A percentile compares a stretch with the other conserved stretches of the same genome.
These are phyloP conservation scores for Kazachstania viticola DNA, from an alignment of 805 yeast species.

Conservation along the genomic window DNA sequence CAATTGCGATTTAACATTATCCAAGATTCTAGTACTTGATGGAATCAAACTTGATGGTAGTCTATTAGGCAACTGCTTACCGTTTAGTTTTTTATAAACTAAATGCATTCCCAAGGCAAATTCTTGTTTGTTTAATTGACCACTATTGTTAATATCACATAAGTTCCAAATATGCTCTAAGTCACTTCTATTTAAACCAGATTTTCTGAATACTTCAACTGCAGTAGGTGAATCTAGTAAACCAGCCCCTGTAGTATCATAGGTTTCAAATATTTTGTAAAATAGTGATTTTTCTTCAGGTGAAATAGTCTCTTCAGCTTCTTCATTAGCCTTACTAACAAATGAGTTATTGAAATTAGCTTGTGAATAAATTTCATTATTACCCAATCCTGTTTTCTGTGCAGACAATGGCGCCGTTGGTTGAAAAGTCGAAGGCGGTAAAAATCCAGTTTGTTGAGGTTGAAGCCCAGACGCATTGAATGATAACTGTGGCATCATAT, in stretches of 20 bases:
- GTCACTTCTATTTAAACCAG: slow-evolving; percentile 78
- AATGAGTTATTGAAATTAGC: slow-evolving; percentile 25
- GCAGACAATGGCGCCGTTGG: slow-evolving; percentile 28
- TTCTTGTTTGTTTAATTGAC: slow-evolving; percentile 77
- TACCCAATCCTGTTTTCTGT: slow-evolving; percentile 37
- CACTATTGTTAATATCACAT: slow-evolving; percentile 72
- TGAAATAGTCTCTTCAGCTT: slow-evolving; percentile 55
- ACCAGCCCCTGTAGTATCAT: slow-evolving; percentile 65
- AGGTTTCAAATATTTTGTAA: slow-evolving; percentile 77
- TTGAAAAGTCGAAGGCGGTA: slow-evolving; percentile 33
- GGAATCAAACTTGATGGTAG: slow-evolving; percentile 88
- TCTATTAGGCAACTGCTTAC: slow-evolving; percentile 68
- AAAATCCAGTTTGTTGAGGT: slow-evolving; percentile 55
- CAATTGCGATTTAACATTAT: slow-evolving; percentile 52
- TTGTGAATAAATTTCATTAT: slow-evolving; percentile 29
- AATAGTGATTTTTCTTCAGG: slow-evolving; percentile 79
- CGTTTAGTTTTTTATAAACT: slow-evolving; percentile 82
- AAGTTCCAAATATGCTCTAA: slow-evolving; percentile 86
- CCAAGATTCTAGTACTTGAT: slow-evolving; percentile 65
- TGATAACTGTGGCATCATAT: slow-evolving; percentile 24
- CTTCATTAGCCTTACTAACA: slow-evolving; percentile 14
- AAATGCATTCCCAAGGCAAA: slow-evolving; percentile 96
- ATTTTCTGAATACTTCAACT: slow-evolving; percentile 76
- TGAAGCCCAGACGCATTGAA: slow-evolving; percentile 12
- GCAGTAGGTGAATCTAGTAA: slow-evolving; percentile 71